Evolutionary conservation across 768 basidiomycete genomes (phyloP).

Genomic region (Panus rudis): DNA sequence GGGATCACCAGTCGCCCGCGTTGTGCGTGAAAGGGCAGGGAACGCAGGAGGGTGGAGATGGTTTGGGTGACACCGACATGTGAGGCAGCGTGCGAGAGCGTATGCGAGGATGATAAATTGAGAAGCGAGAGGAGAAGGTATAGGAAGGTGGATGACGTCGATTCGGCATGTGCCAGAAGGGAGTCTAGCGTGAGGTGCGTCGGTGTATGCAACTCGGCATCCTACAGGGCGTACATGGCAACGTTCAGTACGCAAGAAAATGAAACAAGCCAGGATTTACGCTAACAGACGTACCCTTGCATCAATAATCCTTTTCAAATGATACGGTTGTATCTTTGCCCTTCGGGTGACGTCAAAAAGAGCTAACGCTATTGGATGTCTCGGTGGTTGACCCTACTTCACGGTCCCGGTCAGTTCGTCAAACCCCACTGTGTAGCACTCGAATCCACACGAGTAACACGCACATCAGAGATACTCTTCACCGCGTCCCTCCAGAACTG

Average conservation of each 20-base stretch:
- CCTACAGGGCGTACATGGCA: constrained; percentile 18
- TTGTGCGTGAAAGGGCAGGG: constrained; percentile 69
- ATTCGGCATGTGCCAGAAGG: constrained; percentile 67
- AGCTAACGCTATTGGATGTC: constrained; percentile 76
- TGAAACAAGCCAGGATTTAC: background rate
- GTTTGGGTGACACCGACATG: constrained; percentile 76
- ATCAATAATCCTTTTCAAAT: constrained; percentile 77
- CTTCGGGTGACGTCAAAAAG: constrained; percentile 48
- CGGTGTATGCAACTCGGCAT: constrained; percentile 41
- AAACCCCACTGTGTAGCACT: background rate
- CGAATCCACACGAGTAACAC: too few species aligned
- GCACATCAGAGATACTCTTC: constrained; percentile 58
- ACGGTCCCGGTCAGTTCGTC: constrained; percentile 14
- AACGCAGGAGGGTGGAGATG: constrained; percentile 64
- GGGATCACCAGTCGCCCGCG: constrained; percentile 71
- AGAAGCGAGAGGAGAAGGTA: constrained; percentile 71
- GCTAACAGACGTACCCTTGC: constrained; percentile 54
- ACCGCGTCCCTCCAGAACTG: constrained; percentile 85
- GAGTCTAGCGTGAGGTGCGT: constrained; percentile 63
- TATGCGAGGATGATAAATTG: constrained; percentile 42
- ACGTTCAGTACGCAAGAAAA: background rate
- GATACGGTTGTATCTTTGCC: constrained; percentile 57
- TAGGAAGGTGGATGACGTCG: constrained; percentile 71
- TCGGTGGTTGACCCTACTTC: constrained; percentile 63
- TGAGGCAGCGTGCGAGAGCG: constrained; percentile 69